Base-by-base conservation (phyloP, 305 asterid genomes). In the Withania somnifera region DNA sequence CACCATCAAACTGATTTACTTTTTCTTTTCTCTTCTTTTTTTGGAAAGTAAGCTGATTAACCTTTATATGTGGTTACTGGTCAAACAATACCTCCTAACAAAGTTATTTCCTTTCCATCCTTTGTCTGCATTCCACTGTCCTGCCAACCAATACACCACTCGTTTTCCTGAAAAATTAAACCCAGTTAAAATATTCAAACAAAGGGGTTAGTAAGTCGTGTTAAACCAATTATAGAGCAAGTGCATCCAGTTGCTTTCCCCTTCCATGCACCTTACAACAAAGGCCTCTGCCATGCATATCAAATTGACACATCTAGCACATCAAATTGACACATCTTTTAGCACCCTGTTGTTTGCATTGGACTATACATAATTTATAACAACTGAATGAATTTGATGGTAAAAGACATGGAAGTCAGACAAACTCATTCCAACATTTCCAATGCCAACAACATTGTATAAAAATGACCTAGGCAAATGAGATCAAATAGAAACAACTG, bases 61-160 rank as follows among this genome's bases (percentile, higher is more conserved):
- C 61, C 26, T 73, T 73, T 53, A 73, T 26, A 30, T 11, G 24
- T 6, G 0, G 57, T 17, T 26, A 28, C 61, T 28, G 80, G 47
- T 75, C 60, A 75, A 81, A 83, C 9, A 38, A 14, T 84, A 86
- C 90, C 90, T 86, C 99, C 99, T 87, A 96, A 87, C 68, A 96
- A 84, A 77, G 94, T 94, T 77, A 94, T 86, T 88, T 91, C 97
- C 85, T 80, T 89, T 84, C 97, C 98, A 82, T 93, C 97, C 86
- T 85, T 93, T 20, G 97, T 87, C 88, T 90, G 98, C 93, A 91
- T 84, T 68, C 89, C 97, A 78, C 95, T 94, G 86, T 81, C 91
- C 87, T 92, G 98, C 98, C 98, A 96, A 83, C 99, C 98, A 60
- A 96, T 85, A 83, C 99, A 96, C 89, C 94, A 93, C 61, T 94